Conservation (phyloP, 345 rosid genomes). For the Durio zibethinus region DNA sequence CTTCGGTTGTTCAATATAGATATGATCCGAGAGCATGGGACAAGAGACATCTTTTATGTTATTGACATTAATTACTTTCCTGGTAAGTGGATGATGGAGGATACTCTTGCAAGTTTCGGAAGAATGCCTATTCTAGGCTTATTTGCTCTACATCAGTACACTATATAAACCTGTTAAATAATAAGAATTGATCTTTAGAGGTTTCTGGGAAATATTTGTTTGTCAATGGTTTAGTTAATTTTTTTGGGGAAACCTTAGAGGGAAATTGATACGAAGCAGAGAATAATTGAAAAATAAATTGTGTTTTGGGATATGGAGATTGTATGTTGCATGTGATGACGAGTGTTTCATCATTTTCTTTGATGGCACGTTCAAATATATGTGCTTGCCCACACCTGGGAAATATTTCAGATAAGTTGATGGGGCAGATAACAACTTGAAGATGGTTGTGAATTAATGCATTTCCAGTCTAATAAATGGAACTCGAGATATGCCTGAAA, state of each 20-base stretch:
- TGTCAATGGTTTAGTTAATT: neutral
- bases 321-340: no score
- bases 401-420: neutral
- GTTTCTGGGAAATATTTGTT: neutral
- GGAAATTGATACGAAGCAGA: neutral
- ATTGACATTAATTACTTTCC: slow-evolving; percentile 95
- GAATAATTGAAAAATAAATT: neutral
- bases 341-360: no score
- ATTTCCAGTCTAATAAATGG: neutral
- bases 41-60: slow-evolving; percentile 66
- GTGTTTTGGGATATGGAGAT: neutral
- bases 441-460: neutral
- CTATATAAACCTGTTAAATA: neutral
- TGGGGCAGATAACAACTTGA: neutral
- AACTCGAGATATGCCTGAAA: neutral
- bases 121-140: neutral
- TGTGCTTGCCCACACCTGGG: no score
- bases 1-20: slow-evolving; percentile 81
- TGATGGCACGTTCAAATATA: no score
- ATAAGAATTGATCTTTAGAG: neutral
- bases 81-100: slow-evolving; percentile 43
- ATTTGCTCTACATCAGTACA: neutral
- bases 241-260: neutral
- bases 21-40: slow-evolving; percentile 79
- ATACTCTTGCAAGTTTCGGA: neutral